A percentile compares a stretch with the other conserved stretches of the same genome.
phyloP scores from a whole-genome alignment of 2,329 filamentous ascomycete species.

The Aspergillus candidus region DNA sequence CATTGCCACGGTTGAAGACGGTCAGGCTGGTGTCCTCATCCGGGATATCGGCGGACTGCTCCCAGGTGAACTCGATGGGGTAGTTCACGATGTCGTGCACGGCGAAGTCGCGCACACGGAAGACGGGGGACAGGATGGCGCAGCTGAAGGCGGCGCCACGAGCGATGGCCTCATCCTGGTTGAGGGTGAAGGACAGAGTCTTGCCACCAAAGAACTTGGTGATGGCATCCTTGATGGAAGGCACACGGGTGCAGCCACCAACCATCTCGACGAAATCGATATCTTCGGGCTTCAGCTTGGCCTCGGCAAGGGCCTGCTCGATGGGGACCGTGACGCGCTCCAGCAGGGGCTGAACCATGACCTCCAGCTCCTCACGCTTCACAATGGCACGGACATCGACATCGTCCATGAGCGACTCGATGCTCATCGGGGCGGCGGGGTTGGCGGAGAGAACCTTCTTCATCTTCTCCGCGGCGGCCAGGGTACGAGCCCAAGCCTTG shows the following conservation, averaged over 20 bases:
- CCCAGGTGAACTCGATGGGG: conserved; percentile 97
- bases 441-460: conserved; percentile 99
- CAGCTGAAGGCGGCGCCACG: conserved; percentile 96
- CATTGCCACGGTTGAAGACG: conserved; percentile 95
- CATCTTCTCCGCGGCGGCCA: conserved; percentile 86
- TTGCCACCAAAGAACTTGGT: conserved; percentile 87
- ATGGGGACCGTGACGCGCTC: conserved; percentile 66
- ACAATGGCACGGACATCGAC: conserved; percentile 83
- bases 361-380: conserved; percentile 90
- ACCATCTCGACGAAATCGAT: conserved; percentile 92
- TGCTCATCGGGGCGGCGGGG: conserved; percentile 84
- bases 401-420: conserved; percentile 98
- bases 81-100: conserved; percentile 97
- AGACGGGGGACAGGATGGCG: conserved; percentile 92
- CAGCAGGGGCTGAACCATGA: conserved; percentile 78
- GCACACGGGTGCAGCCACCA: conserved; percentile 90
- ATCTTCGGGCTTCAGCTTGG: conserved; percentile 83
- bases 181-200: conserved; percentile 87
- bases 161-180: conserved; percentile 95
- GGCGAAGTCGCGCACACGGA: conserved; percentile 96
- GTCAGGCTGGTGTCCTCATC: conserved; percentile 96
- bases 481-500: conserved; percentile 82
- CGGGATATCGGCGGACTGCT: conserved; percentile 95
- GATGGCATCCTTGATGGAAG: conserved; percentile 83
- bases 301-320: conserved; percentile 89